phyloP scores from a whole-genome alignment of 2,329 filamentous ascomycete genomes.

The Phaeophleospora eucalypticola region DNA sequence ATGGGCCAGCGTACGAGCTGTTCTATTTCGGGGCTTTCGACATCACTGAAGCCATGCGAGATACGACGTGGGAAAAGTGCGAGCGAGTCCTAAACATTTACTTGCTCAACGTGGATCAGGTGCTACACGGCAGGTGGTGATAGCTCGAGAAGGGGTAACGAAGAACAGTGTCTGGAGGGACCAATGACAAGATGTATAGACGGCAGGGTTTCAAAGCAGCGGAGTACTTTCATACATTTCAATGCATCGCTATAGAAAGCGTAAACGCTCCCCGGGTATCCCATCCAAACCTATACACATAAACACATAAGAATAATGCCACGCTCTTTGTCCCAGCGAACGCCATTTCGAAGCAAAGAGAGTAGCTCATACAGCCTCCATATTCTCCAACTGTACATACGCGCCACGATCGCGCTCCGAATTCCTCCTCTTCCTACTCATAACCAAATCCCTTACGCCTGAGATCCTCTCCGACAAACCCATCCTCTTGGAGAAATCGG shows the following conservation, averaged over 20 bases:
- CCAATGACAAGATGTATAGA: no score
- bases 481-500: constrained; percentile 6
- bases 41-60: no score
- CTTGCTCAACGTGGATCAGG: no score
- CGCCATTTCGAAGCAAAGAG: background rate
- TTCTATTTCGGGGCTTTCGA: no score
- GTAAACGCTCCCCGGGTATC: background rate
- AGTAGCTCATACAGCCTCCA: constrained; percentile 28
- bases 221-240: background rate
- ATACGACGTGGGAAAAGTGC: no score
- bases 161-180: no score
- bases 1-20: no score
- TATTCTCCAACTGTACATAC: constrained; percentile 45
- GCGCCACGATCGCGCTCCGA: constrained; percentile 36
- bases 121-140: no score
- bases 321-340: background rate
- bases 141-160: no score
- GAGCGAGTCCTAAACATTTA: no score
- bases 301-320: background rate
- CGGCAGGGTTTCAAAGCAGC: no score
- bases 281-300: background rate
- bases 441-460: constrained; percentile 18
- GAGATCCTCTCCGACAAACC: constrained; percentile 10
- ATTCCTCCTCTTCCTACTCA: constrained; percentile 32
- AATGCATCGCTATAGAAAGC: background rate